phyloP scores from a whole-genome alignment of 306 rosid genomes.

The Inga laurina region DNA sequence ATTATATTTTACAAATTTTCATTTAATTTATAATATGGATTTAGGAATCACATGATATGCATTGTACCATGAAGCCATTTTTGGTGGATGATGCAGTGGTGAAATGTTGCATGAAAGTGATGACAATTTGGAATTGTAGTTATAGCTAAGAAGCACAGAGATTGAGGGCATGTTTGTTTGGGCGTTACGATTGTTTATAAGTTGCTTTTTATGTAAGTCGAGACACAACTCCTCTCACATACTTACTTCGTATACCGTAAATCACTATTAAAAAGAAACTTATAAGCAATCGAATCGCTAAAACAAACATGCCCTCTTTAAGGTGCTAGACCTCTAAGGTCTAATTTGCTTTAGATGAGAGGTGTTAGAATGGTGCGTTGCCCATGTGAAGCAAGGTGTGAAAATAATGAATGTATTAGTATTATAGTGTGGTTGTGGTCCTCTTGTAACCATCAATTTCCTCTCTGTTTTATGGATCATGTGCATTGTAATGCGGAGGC shows the following conservation, averaged over 20 bases:
- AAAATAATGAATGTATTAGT: background rate
- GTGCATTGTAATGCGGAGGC: background rate
- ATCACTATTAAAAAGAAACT: too few species aligned
- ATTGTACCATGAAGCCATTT: background rate
- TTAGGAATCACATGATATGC: constrained; percentile 11
- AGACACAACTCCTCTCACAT: too few species aligned
- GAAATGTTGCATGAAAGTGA: background rate
- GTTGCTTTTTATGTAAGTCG: too few species aligned
- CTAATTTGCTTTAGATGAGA: background rate
- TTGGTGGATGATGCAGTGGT: background rate
- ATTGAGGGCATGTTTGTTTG: too few species aligned
- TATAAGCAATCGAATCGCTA: too few species aligned
- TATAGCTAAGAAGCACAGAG: background rate
- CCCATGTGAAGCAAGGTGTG: background rate
- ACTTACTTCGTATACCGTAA: too few species aligned
- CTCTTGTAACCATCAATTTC: background rate
- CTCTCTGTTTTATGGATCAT: background rate
- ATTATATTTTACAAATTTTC: constrained; percentile 1
- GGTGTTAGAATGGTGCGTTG: background rate
- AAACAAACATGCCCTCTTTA: too few species aligned
- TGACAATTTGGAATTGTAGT: background rate
- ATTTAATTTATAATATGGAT: background rate
- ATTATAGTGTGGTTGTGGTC: background rate
- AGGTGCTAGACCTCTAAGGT: background rate
- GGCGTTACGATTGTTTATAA: too few species aligned